Conservation (phyloP, 371 early-diverging fungal species). For the Haplosporangium sp. region DNA sequence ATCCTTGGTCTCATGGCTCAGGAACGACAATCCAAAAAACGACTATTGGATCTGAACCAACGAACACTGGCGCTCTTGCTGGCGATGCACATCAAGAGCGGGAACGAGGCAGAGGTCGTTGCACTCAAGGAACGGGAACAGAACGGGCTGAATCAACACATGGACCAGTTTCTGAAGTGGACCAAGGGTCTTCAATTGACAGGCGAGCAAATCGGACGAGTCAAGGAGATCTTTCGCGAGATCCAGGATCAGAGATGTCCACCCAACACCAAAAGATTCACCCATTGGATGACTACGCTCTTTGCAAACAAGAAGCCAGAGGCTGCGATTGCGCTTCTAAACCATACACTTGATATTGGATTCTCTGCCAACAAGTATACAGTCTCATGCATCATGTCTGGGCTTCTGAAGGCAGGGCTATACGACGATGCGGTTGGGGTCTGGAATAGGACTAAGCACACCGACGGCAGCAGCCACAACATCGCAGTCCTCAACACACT, state of each 20-base stretch:
- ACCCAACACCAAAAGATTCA: slow-evolving; percentile 37
- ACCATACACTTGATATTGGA: slow-evolving; percentile 42
- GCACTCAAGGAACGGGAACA: neutral
- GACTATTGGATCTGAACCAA: slow-evolving; percentile 1
- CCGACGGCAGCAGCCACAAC: neutral
- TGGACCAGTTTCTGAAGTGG: slow-evolving; percentile 39
- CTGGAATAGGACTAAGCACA: slow-evolving; percentile 10
- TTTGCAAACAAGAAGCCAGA: slow-evolving; percentile 12
- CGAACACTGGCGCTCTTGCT: slow-evolving; percentile 23
- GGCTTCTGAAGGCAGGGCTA: slow-evolving; percentile 23
- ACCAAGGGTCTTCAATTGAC: slow-evolving; percentile 34
- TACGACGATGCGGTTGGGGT: slow-evolving; percentile 20
- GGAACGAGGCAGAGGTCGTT: slow-evolving; percentile 12
- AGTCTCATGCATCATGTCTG: slow-evolving; percentile 17
- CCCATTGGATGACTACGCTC: slow-evolving; percentile 6
- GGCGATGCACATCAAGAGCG: slow-evolving; percentile 42
- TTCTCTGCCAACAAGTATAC: slow-evolving; percentile 18
- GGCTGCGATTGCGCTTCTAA: slow-evolving; percentile 27
- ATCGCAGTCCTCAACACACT: slow-evolving; percentile 19
- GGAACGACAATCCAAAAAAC: neutral
- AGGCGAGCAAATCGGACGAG: slow-evolving; percentile 11
- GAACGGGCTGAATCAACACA: slow-evolving; percentile 1
- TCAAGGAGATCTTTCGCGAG: slow-evolving; percentile 14
- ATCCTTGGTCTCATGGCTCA: slow-evolving; percentile 13
- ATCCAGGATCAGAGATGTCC: slow-evolving; percentile 11